Base-by-base conservation (phyloP, 2,329 filamentous ascomycete species). In the Penicillium carneum region DNA sequence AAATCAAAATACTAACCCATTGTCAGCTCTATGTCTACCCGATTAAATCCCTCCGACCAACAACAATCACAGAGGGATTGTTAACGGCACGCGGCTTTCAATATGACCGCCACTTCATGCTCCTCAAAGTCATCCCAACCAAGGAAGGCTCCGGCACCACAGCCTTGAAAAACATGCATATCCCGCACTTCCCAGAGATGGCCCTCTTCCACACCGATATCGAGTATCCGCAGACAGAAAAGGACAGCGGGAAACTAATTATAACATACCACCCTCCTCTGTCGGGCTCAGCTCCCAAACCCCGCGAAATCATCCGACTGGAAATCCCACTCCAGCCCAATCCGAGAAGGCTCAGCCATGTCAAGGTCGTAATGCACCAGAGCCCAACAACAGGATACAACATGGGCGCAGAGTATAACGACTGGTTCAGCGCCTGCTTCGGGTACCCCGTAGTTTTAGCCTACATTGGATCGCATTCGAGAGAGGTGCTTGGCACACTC, bases 21-120 rank as follows among this genome's bases (percentile, higher is more conserved):
- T 16, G 12, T 48, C 64, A 88, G 85, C 82, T 92, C 38, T 90
- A 88, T 75, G 82, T 90, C 49, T 91, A 92, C 74, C 89, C 90
- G 43, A 88, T 92, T 77, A 92, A 92, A 73, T 88, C 84, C 8
- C 83, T 92, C n/a, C 85, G 87, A 38, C 86, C 85, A 52, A 84
- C 89, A 56, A 75, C 81, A 18, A 77, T 92, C 34, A 61, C 80
- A 4, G 75, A 78, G 0, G 82, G 87, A 3, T 76, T 77, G n/a
- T 75, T 91, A 48, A 85, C 84, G 5, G 80, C 82, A n/a, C 83
- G 87, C 64, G 89, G 90, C 14, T 81, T 91, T 67, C 79, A 81
- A 42, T 79, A 90, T 72, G 90, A 93, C 77, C 85, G 90, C 10
- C 82, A 82, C 36, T 92, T 91, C 76, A 90, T 92, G 86, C 83